These are phyloP conservation scores for Pseudogymnoascus sp. DNA, from an alignment of 2,329 filamentous ascomycete species.

Conservation along the genomic window DNA sequence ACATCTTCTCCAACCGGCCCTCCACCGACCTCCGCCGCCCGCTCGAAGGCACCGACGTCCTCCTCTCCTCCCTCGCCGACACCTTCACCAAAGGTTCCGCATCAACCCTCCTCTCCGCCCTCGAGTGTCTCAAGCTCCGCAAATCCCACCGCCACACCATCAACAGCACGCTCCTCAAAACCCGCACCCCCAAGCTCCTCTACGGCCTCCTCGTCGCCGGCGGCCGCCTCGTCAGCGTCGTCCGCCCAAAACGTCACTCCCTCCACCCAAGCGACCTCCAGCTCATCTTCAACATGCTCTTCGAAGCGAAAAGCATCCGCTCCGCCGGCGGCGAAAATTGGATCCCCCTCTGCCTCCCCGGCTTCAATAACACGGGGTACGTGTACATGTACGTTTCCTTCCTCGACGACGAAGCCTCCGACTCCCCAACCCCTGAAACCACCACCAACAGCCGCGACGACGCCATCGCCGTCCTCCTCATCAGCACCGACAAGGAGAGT, in stretches of 20 bases:
- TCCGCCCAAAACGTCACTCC: constrained; percentile 82
- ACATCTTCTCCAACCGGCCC: constrained; percentile 81
- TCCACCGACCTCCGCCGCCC: constrained; percentile 91
- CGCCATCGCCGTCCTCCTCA: constrained; percentile 84
- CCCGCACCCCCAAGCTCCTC: constrained; percentile 68
- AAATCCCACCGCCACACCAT: constrained; percentile 82
- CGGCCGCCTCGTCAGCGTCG: constrained; percentile 83
- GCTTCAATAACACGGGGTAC: constrained; percentile 94
- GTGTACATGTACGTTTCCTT: constrained; percentile 99
- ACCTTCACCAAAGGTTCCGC: constrained; percentile 91
- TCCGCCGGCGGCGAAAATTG: constrained; percentile 91
- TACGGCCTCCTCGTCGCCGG: constrained; percentile 93
- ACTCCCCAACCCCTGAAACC: constrained; percentile 51
- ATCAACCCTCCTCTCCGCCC: constrained; percentile 76
- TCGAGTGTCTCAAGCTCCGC: constrained; percentile 88
- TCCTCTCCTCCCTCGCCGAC: constrained; percentile 87
- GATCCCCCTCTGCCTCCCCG: constrained; percentile 91
- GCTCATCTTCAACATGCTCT: constrained; percentile 98
- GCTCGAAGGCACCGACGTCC: constrained; percentile 80
- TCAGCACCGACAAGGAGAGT: constrained; percentile 85
- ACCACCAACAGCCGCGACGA: constrained; percentile 60
- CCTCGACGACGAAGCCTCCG: constrained; percentile 48
- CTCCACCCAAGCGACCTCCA: constrained; percentile 92
- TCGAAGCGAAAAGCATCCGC: constrained; percentile 87
- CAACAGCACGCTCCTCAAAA: constrained; percentile 78